Base-by-base conservation (phyloP, 495 filamentous ascomycete genomes). In the Podospora pseudopauciseta region DNA sequence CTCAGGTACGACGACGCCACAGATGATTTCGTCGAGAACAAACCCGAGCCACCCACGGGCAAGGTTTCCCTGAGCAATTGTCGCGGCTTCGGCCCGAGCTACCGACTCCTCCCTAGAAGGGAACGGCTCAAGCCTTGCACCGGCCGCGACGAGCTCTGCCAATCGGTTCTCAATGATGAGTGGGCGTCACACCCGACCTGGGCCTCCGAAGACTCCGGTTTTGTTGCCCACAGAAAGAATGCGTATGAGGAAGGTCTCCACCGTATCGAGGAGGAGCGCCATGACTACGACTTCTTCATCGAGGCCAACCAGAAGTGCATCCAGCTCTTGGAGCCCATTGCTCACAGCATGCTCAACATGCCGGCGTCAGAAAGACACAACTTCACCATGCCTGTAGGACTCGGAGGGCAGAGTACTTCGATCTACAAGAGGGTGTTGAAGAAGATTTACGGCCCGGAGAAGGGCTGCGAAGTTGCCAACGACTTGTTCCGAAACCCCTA, bases 101-200 rank as follows among this genome's bases (percentile, higher is more conserved):
- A 99, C 74, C 88, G 96, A 32, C 83, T 97, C 20, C 83, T 99
- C 0, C 96, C 96, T 18, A 94, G 91, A 77, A 83, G 92, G 60
- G 95, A 97, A 77, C 87, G 92, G 5, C 86, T 92, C 55, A 92
- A 94, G 79, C 85, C 88, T 1, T 99, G 96, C 81, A 92, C 90
- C 73, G 96, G 96, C 19, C 90, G 96, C 53, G 96, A 99, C 75
- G 91, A 95, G 77, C 88, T 98, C 70, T 99, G 96, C 76, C 86
- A 90, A 65, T 84, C 87, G 58, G 95, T 98, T 0, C 84, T 99
- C 58, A 99, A 99, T 67, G 95, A 99, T 73, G 91, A 96, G 69
- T 99, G 96, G 96, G 95, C 94, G 2, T 97, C 94, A 60, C 95
- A 98, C 80, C 96, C 96, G 1, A 99, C 96, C 3, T 99, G 96